Percentiles rank a stretch among this genome's conserved stretches.
These are phyloP conservation scores for Pisolithus marmoratus DNA, from an alignment of 768 basidiomycete species.

Conservation along the genomic window DNA sequence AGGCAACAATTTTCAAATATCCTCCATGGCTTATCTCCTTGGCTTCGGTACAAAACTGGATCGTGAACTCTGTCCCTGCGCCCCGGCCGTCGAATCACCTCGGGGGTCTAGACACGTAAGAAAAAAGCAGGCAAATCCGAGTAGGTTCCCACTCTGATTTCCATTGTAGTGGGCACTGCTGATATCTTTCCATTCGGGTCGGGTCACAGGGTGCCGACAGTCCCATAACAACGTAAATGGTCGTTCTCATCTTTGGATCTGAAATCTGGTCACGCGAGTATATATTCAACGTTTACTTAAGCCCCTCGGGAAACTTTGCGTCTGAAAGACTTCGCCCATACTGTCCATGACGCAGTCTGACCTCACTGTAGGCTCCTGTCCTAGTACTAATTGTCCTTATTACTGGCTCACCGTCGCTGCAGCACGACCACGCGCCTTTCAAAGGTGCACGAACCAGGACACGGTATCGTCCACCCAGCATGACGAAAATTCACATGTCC, in stretches of 20 bases:
- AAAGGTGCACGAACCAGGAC: constrained; percentile 6
- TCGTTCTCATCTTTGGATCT: not conserved
- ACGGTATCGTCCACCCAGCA: constrained; percentile 18
- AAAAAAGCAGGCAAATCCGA: not conserved
- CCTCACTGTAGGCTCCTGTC: not conserved
- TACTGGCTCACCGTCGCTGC: not conserved
- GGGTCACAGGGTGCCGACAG: not conserved
- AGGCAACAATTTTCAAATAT: not conserved
- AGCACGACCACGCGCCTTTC: not conserved
- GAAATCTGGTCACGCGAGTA: not conserved
- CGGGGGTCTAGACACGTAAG: not conserved
- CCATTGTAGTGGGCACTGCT: not conserved
- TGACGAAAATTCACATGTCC: constrained; percentile 20
- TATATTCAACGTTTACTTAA: not conserved
- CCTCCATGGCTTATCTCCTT: not conserved
- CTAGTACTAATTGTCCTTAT: not conserved
- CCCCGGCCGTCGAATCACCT: not conserved
- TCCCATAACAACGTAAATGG: not conserved
- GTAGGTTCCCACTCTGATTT: not conserved
- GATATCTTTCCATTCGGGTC: not conserved
- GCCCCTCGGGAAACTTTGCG: not conserved
- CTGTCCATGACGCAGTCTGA: not conserved
- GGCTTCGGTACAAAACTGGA: not conserved
- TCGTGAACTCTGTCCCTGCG: not conserved
- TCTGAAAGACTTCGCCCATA: not conserved